Base-by-base conservation (phyloP, 192 early-diverging fungal species). In the Physocladia obscura region DNA sequence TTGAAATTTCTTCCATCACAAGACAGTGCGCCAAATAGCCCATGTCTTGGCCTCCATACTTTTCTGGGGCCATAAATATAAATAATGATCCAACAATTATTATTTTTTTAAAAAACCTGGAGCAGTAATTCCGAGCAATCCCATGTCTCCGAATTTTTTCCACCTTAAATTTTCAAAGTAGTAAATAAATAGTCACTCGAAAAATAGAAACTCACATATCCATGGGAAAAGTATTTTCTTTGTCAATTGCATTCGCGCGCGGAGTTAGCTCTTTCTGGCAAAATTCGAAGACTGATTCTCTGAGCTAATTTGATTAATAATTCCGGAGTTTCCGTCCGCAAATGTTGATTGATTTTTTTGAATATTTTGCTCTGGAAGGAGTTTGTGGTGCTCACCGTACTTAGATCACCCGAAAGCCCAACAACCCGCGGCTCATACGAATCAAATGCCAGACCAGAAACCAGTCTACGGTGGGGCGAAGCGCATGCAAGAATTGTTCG, bases 121-220 rank as follows among this genome's bases (percentile, higher is more conserved):
- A 4, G 89, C 93, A 22, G 95, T 98, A 58, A 98, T 86, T 50
- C 95, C 95, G 4, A 98, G 75, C 2, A 98, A 80, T 15, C 95
- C 95, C 95, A 98, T 98, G 36, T 91, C 85, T 54, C 95, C 95
- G 73, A 98, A 90, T 76, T 95, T 95, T 74, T 89, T 88, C 95
- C 95, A 98, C 94, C 96, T 95, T 70, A 48, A 27, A 63, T 24
- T 15, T 11, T n/a, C n/a, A 8, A 13, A 8, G 6, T 35, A 15
- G 6, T 49, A 49, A 11, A 40, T 61, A 8, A 15, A 8, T 19
- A 6, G 17, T 61, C 24, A 11, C 8, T 8, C 5, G 24, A 27
- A 11, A 22, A 5, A 4, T 4, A 39, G 47, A 39, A n/a, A 15
- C 52, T 48, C 19, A 52, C 71, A 58, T 55, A 62, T 57, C 84